These are phyloP conservation scores for Meyerozyma sp. DNA, from an alignment of 1,139 yeast species.

Conservation along the genomic window DNA sequence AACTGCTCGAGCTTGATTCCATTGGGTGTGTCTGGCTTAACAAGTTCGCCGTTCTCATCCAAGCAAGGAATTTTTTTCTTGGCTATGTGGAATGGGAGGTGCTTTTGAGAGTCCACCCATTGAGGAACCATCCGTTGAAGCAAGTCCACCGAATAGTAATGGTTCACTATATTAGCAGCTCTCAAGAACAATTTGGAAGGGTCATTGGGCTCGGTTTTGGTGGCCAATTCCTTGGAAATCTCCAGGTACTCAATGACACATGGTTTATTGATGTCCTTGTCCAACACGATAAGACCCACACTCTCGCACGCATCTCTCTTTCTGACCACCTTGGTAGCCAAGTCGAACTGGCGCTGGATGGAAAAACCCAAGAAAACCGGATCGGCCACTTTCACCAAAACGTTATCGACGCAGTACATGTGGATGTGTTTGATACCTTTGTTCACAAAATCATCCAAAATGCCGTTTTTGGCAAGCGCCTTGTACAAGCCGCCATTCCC, in stretches of 20 bases:
- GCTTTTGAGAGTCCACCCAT: constrained; percentile 66
- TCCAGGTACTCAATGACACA: constrained; percentile 96
- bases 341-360: constrained; percentile 54
- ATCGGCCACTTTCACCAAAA: constrained; percentile 89
- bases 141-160: constrained; percentile 81
- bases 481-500: constrained; percentile 97
- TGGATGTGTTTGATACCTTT: constrained; percentile 85
- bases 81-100: constrained; percentile 90
- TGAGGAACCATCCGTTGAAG: constrained; percentile 52
- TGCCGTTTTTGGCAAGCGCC: constrained; percentile 63
- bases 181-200: constrained; percentile 60
- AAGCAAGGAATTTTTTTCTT: constrained; percentile 76
- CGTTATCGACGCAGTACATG: constrained; percentile 96
- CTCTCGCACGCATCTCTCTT: constrained; percentile 83
- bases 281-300: constrained; percentile 87
- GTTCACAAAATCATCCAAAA: constrained; percentile 61
- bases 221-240: constrained; percentile 69
- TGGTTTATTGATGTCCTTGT: constrained; percentile 56
- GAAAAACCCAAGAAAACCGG: constrained; percentile 91
- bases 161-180: constrained; percentile 97
- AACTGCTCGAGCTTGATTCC: constrained; percentile 96
- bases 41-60: constrained; percentile 43
- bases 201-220: constrained; percentile 47
- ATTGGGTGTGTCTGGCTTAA: constrained; percentile 69
- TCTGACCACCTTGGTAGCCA: constrained; percentile 94